Evolutionary conservation across 352 stramenopile genomes (phyloP).

Genomic region (Phytophthora vignae): DNA sequence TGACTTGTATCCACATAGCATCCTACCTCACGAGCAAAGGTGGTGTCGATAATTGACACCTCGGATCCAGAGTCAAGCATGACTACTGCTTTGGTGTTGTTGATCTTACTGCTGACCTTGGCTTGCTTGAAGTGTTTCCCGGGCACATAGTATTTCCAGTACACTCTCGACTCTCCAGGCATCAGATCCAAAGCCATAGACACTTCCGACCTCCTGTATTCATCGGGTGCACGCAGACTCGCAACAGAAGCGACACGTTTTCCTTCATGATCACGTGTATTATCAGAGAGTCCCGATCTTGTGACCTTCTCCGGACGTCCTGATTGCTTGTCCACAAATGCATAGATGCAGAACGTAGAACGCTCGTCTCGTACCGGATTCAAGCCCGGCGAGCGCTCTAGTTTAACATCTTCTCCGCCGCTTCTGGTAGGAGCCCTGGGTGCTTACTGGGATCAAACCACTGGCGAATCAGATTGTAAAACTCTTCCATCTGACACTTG

Average conservation of each 20-base stretch:
- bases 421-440: constrained; percentile 10
- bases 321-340: constrained; percentile 10
- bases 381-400: constrained; percentile 20
- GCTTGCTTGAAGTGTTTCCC: constrained; percentile 23
- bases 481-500: constrained; percentile 15
- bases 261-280: constrained; percentile 19
- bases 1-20: too few relatives aligned
- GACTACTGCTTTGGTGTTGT: constrained; percentile 21
- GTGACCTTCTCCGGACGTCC: not conserved
- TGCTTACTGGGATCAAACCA: constrained; percentile 18
- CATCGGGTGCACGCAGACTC: constrained; percentile 1
- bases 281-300: constrained; percentile 1
- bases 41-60: not conserved
- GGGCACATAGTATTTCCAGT: constrained; percentile 22
- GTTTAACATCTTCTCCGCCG: constrained; percentile 25
- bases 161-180: constrained; percentile 28
- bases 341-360: constrained; percentile 16
- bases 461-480: constrained; percentile 21
- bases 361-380: constrained; percentile 13
- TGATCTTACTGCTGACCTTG: not conserved
- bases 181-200: constrained; percentile 14
- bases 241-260: not conserved
- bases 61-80: constrained; percentile 19
- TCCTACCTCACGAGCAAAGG: not conserved
- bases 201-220: constrained; percentile 5